Percentiles rank a stretch among this genome's conserved stretches.
Conservation (phyloP, 306 rosid genomes). For the Cucumis melo region DNA sequence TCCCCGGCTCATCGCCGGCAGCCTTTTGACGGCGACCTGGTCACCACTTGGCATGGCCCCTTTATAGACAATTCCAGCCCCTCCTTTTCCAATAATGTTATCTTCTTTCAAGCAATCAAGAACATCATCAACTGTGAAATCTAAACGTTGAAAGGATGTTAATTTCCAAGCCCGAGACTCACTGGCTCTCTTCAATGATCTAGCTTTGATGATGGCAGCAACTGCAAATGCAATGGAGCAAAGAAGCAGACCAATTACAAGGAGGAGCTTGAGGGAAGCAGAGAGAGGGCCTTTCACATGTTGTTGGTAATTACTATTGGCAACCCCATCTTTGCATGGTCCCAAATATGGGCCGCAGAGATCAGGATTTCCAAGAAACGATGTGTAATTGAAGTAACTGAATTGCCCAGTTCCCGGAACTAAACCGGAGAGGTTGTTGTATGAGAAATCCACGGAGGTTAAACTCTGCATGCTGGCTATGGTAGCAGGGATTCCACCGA, state of each 20-base stretch:
- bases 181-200: slow-evolving; percentile 74
- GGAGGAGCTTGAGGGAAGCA: slow-evolving; percentile 23
- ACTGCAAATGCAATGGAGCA: slow-evolving; percentile 27
- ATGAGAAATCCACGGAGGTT: slow-evolving; percentile 83
- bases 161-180: slow-evolving; percentile 77
- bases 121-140: slow-evolving; percentile 79
- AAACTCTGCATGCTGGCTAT: slow-evolving; percentile 80
- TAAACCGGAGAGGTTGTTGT: slow-evolving; percentile 84
- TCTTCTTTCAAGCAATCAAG: slow-evolving; percentile 77
- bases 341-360: slow-evolving; percentile 89
- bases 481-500: slow-evolving; percentile 65
- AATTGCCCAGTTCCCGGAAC: slow-evolving; percentile 93
- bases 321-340: slow-evolving; percentile 49
- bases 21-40: slow-evolving; percentile 78
- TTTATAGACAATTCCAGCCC: slow-evolving; percentile 92
- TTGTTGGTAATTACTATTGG: slow-evolving; percentile 35
- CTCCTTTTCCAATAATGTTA: slow-evolving; percentile 90
- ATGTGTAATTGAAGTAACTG: slow-evolving; percentile 87
- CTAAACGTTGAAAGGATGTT: slow-evolving; percentile 86
- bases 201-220: slow-evolving; percentile 69
- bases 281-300: slow-evolving; percentile 33
- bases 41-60: slow-evolving; percentile 73
- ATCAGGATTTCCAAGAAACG: slow-evolving; percentile 62
- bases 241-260: slow-evolving; percentile 6
- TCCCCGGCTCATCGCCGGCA: slow-evolving; percentile 79